Conservation (phyloP, 805 yeast species). For the Wickerhamiella alocasiicola region DNA sequence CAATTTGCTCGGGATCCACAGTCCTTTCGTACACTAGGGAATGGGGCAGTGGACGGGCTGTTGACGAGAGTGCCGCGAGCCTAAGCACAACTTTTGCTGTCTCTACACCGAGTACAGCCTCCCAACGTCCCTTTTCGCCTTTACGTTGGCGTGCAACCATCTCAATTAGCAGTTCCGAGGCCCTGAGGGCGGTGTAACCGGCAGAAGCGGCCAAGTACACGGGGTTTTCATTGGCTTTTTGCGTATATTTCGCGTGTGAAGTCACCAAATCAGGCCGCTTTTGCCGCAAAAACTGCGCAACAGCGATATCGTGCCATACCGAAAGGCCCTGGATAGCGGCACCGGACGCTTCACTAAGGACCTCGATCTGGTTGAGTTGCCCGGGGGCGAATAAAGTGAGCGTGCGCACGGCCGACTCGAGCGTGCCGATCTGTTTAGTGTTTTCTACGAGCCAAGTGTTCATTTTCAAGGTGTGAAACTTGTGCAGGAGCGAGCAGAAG, state of each 20-base stretch:
- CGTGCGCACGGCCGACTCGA: constrained; percentile 28
- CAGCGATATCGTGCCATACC: constrained; percentile 29
- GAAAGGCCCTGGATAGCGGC: constrained; percentile 28
- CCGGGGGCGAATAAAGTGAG: constrained; percentile 30
- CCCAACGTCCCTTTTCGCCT: constrained; percentile 24
- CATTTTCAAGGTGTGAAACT: too few species aligned
- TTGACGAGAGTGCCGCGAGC: constrained; percentile 22
- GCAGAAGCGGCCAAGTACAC: constrained; percentile 25
- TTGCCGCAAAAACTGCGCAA: constrained; percentile 22
- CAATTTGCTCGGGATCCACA: constrained; percentile 26
- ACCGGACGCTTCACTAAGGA: constrained; percentile 28
- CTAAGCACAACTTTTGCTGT: constrained; percentile 25
- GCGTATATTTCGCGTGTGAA: constrained; percentile 15
- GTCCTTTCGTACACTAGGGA: constrained; percentile 28
- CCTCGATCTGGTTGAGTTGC: constrained; percentile 30
- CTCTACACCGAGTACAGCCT: constrained; percentile 24
- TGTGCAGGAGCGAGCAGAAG: too few species aligned
- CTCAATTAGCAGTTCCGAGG: constrained; percentile 29
- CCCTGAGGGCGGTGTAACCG: constrained; percentile 24
- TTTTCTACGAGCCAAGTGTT: constrained; percentile 28
- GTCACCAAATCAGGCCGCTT: constrained; percentile 5
- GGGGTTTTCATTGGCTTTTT: constrained; percentile 13
- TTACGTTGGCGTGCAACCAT: constrained; percentile 25
- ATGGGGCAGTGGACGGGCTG: constrained; percentile 24
- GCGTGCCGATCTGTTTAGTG: constrained; percentile 28